Conservation (phyloP, 2,329 filamentous ascomycete genomes). For the Colletotrichum australisinense region DNA sequence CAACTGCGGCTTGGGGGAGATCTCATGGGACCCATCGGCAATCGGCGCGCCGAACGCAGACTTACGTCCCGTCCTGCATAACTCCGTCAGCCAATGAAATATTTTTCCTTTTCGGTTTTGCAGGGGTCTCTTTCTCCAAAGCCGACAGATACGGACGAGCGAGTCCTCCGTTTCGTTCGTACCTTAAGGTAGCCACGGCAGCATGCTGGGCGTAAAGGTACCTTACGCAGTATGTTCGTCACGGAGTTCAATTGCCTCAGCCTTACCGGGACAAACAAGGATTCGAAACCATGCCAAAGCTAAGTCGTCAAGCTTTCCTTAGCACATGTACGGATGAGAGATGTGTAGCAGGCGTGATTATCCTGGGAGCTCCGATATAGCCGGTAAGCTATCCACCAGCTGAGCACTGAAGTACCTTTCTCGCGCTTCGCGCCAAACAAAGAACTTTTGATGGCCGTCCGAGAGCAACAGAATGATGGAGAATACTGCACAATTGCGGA, state of each 20-base stretch:
- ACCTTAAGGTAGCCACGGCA: too few species aligned
- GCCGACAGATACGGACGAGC: not conserved
- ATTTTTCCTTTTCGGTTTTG: conserved; percentile 14
- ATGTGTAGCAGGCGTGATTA: too few species aligned
- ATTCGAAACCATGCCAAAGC: too few species aligned
- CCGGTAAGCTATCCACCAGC: not conserved
- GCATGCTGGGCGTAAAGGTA: too few species aligned
- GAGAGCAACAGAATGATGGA: not conserved
- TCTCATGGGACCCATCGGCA: conserved; percentile 3
- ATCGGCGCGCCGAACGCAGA: not conserved
- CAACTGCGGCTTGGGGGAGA: not conserved
- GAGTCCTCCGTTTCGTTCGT: not conserved
- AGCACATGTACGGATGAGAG: not conserved
- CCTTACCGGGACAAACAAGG: not conserved
- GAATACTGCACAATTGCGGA: not conserved
- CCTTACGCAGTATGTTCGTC: too few species aligned
- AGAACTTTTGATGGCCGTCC: too few species aligned
- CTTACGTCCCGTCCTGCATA: not conserved
- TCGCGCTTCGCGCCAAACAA: not conserved
- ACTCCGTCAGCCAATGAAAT: not conserved
- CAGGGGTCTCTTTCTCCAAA: conserved; percentile 5
- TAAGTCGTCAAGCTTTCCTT: too few species aligned
- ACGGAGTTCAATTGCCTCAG: not conserved
- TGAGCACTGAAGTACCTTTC: not conserved
- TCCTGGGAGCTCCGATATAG: not conserved